phyloP scores from a whole-genome alignment of 2,329 filamentous ascomycete species.

The Cryphonectria naterciae region DNA sequence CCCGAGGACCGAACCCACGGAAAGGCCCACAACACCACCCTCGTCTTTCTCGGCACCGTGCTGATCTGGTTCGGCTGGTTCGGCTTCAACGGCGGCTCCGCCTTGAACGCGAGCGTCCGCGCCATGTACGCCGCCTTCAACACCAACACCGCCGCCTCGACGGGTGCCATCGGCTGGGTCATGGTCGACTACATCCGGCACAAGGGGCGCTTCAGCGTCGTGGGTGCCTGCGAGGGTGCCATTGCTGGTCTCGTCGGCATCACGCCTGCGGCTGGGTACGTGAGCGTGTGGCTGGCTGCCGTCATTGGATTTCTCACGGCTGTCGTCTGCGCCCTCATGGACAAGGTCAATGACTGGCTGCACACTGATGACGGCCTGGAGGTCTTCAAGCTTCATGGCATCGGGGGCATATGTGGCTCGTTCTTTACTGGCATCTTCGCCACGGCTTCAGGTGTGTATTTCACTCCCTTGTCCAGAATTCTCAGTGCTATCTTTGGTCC shows the following conservation, averaged over 20 bases:
- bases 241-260: conserved; percentile 62
- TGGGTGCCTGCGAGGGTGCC: conserved; percentile 57
- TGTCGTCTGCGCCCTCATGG: conserved; percentile 50
- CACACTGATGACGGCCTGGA: conserved; percentile 62
- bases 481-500: not conserved
- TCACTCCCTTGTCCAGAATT: not conserved
- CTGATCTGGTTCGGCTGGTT: conserved; percentile 69
- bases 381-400: conserved; percentile 63
- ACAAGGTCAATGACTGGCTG: conserved; percentile 55
- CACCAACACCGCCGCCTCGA: conserved; percentile 61
- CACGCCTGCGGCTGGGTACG: conserved; percentile 60
- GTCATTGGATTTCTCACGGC: conserved; percentile 58
- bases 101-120: conserved; percentile 55
- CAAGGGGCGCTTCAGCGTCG: conserved; percentile 52
- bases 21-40: conserved; percentile 65
- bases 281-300: conserved; percentile 55
- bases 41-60: conserved; percentile 66
- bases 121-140: conserved; percentile 61
- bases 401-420: conserved; percentile 62
- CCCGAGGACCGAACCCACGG: conserved; percentile 51
- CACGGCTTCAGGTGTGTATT: conserved; percentile 37
- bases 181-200: conserved; percentile 55
- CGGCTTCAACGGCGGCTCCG: conserved; percentile 56
- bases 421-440: conserved; percentile 63
- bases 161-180: conserved; percentile 57